Conservation (phyloP, 169 alveolate genomes). For the Eimeria falciformis region DNA sequence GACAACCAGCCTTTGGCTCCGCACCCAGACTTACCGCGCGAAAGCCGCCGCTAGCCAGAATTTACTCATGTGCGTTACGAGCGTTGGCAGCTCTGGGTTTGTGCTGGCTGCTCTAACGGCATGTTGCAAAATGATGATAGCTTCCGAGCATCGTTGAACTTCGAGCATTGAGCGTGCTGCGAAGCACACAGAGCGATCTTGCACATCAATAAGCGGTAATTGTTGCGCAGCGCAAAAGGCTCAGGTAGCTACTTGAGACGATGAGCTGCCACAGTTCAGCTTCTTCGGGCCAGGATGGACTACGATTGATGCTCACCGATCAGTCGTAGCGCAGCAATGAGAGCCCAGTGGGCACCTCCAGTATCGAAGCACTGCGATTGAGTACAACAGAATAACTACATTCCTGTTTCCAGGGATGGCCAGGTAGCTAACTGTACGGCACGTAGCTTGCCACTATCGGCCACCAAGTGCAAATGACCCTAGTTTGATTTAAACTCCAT, state of each 20-base stretch:
- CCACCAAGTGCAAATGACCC: no score
- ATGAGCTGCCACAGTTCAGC: no score
- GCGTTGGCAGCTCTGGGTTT: slow-evolving; percentile 64
- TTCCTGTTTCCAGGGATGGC: no score
- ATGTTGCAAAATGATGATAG: slow-evolving; percentile 67
- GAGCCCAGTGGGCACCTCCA: slow-evolving; percentile 77
- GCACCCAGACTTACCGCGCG: slow-evolving; percentile 44
- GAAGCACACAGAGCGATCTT: not conserved
- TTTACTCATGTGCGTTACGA: slow-evolving; percentile 75
- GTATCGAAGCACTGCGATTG: slow-evolving; percentile 58
- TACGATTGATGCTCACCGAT: slow-evolving; percentile 56
- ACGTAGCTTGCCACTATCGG: no score
- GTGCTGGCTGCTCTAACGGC: slow-evolving; percentile 72
- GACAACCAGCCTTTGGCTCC: not conserved
- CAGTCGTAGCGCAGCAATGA: slow-evolving; percentile 74
- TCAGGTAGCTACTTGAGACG: no score
- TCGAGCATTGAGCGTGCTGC: slow-evolving; percentile 74
- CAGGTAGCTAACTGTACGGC: no score
- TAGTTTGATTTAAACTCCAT: no score
- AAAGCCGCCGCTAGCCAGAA: slow-evolving; percentile 76
- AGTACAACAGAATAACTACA: not conserved
- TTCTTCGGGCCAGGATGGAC: no score
- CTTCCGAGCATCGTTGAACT: slow-evolving; percentile 75
- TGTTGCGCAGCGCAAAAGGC: no score
- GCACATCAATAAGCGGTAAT: no score